Evolutionary conservation across 331 rosid species (phyloP), one percentile per base, ranked within the genome.

Genomic region (Saraca asoca): DNA sequence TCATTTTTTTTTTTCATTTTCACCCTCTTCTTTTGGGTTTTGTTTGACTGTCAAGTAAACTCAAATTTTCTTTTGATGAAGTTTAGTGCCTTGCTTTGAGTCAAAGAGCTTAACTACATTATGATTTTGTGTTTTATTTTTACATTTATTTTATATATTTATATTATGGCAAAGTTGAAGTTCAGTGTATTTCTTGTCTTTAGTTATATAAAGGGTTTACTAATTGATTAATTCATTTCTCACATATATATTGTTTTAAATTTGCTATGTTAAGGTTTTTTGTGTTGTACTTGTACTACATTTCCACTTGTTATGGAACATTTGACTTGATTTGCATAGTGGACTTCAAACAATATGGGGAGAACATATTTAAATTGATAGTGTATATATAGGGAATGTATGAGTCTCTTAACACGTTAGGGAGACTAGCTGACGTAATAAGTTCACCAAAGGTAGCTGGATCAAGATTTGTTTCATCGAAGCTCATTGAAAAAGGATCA

Each of bases 401-500:
- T 46, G 57, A 54, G 75, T 71, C 12, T 56, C 16, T 66, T 66
- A 74, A 14, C 59, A 69, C 71, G 61, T 37, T 51, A 33, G 18
- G 6, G 18, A 50, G 66, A 43, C 81, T 82, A 87, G 85, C 78
- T 51, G 93, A 86, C 24, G 79, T 79, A 33, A 85, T 82, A 29
- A 83, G 73, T 63, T 61, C 84, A 51, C 73, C 83, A 56, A 87
- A 87, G 73, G 89, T 85, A 49, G 84, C 85, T 5, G 93, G 87
- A 41, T 75, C 90, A 41, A 84, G 90, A 58, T 87, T 87, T 82
- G 67, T 74, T 75, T 78, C 80, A 7, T 75, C 84, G 82, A 85
- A 87, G 71, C 85, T 87, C 14, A 87, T 87, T 51, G 93, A 90
- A 46, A 78, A 79, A 74, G 93, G 93, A 73, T 87, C 93, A 7